phyloP scores from a whole-genome alignment of 192 early-diverging fungal species.

The Rhizophagus prolifer region DNA sequence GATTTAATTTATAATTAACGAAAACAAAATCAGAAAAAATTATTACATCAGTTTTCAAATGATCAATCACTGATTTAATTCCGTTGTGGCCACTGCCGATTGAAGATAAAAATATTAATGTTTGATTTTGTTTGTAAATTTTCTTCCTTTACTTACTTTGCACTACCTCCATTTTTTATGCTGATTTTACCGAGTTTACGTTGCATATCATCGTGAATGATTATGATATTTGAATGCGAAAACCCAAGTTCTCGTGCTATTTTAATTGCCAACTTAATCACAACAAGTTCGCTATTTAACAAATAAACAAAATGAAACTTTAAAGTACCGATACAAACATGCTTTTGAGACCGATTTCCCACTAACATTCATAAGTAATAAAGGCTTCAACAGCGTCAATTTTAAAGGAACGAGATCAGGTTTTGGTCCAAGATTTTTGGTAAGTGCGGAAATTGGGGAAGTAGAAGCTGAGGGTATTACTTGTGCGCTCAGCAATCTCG shows the following conservation, averaged over 20 bases:
- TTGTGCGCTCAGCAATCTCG: too few relatives aligned
- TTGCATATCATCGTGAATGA: conserved; percentile 77
- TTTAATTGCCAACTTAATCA: background rate
- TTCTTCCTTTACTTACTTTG: conserved; percentile 42
- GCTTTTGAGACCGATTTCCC: conserved; percentile 63
- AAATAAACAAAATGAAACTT: background rate
- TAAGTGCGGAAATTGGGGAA: background rate
- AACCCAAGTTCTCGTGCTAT: conserved; percentile 51
- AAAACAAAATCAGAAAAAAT: background rate
- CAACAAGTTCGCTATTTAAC: background rate
- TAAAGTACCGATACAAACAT: conserved; percentile 49
- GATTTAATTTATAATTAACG: background rate
- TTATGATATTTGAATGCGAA: conserved; percentile 45
- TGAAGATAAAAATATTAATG: background rate
- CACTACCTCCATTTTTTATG: conserved; percentile 60
- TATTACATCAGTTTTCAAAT: conserved; percentile 45
- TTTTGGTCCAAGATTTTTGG: conserved; percentile 11
- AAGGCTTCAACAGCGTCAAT: conserved; percentile 63
- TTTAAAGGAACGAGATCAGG: conserved; percentile 33
- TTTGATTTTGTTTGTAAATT: background rate
- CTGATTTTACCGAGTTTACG: conserved; percentile 62
- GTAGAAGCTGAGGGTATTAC: background rate
- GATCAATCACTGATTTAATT: conserved; percentile 61
- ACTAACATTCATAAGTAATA: conserved; percentile 68
- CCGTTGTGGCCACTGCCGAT: conserved; percentile 69